Base-by-base conservation (phyloP, 768 basidiomycete genomes). In the Boletales sp. region DNA sequence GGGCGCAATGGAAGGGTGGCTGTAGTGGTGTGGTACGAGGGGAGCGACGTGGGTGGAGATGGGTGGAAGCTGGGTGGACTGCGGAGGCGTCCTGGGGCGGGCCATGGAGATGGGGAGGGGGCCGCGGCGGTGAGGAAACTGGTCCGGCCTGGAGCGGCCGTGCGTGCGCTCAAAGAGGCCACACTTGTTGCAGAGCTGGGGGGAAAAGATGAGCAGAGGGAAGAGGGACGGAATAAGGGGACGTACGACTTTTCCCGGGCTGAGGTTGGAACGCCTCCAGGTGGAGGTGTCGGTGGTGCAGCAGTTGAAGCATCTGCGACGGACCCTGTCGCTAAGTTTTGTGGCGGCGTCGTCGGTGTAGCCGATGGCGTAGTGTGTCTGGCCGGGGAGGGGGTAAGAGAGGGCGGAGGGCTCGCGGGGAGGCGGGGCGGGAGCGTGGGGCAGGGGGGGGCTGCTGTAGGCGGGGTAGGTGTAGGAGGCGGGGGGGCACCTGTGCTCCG, bases 281-380 rank as follows among this genome's bases (percentile, higher is more conserved):
- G 87, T 90, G 43, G 83, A 84, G 30, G 89, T 90, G 55, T 90
- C 88, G 13, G 88, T 89, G 21, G 87, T 90, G 64, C 84, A 84
- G 67, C 88, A 90, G 64, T 90, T 90, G 77, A 86, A 90, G 67
- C 88, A 90, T 41, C 87, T 72, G 34, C 88, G 69, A 24, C 88
- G 77, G 43, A 90, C 84, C 36, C 86, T 77, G 62, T 89, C 86
- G 61, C 81, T 84, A 48, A 90, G 74, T 69, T 90, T 90, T 1
- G 87, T 89, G 1, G 86, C 79, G 0, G 88, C 88, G 56, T 90
- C 88, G 65, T 88, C 86, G 1, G 88, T 90, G 68, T 84, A 72
- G 29, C 74, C 68, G 50, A 77, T 69, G 40, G 69, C 52, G 43
- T 68, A 70, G 27, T 68, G 65, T 35, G 57, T 66, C 50, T 74